phyloP scores from a whole-genome alignment of 106 monocot species.

The Platanthera guangdongensis region DNA sequence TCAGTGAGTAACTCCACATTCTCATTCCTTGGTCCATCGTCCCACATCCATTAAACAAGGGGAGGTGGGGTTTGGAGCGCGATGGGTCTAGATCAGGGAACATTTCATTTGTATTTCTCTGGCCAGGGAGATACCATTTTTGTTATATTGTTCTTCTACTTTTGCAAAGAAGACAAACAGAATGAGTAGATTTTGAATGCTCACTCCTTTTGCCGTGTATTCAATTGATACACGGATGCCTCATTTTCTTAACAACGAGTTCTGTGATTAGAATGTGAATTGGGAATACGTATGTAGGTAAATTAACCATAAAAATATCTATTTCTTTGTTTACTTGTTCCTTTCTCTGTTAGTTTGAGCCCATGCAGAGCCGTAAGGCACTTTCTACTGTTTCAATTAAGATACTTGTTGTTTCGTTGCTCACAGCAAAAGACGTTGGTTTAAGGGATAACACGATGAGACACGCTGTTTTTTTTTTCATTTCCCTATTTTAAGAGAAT shows the following conservation, averaged over 20 bases:
- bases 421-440: neutral
- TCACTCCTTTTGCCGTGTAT: neutral
- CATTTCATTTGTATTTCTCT: neutral
- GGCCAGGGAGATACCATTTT: neutral
- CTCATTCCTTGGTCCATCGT: neutral
- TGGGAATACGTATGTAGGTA: neutral
- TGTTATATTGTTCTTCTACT: neutral
- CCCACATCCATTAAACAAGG: neutral
- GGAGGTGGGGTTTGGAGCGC: neutral
- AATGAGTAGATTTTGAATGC: neutral
- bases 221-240: neutral
- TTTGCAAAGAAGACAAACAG: neutral
- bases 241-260: neutral
- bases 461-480: neutral
- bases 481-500: neutral
- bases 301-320: neutral
- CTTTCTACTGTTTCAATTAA: neutral
- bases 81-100: neutral
- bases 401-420: neutral
- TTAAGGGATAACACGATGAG: neutral
- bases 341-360: neutral
- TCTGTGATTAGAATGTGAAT: neutral
- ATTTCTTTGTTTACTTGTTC: neutral
- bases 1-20: conserved; percentile 36
- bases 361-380: neutral